Conservation (phyloP, 768 basidiomycete genomes). For the Russula foetens region DNA sequence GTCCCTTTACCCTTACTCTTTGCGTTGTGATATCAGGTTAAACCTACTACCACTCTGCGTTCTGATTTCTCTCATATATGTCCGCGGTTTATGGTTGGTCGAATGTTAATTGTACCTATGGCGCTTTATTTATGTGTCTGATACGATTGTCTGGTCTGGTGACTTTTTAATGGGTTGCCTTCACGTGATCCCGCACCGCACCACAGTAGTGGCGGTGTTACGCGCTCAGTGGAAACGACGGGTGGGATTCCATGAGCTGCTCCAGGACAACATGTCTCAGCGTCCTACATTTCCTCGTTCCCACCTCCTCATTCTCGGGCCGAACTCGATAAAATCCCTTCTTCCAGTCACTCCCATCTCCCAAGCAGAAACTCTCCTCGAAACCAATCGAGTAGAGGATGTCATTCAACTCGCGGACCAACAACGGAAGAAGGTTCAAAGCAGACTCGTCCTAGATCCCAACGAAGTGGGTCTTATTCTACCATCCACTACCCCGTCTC, state of each 20-base stretch:
- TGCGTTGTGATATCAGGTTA: no score
- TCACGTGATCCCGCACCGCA: no score
- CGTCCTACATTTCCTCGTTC: constrained; percentile 50
- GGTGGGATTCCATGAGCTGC: neutral
- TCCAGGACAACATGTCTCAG: constrained; percentile 8
- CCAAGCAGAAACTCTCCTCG: constrained; percentile 62
- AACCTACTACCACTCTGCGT: no score
- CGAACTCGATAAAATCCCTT: constrained; percentile 54
- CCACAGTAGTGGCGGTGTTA: no score
- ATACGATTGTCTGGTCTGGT: no score
- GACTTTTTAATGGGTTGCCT: no score
- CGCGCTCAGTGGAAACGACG: no score
- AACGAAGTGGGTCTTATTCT: constrained; percentile 38
- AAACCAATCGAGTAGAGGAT: constrained; percentile 56
- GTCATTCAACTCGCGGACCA: constrained; percentile 54
- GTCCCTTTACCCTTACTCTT: no score
- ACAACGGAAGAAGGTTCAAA: constrained; percentile 48
- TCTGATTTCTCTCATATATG: no score
- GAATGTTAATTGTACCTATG: no score
- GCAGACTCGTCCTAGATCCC: constrained; percentile 42
- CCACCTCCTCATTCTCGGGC: constrained; percentile 54
- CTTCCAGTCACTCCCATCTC: constrained; percentile 65
- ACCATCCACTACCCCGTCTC: neutral
- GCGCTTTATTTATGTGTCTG: no score
- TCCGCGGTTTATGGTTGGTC: no score